Base-by-base conservation (phyloP, 2,329 filamentous ascomycete species). In the Cyphellophora attinorum region DNA sequence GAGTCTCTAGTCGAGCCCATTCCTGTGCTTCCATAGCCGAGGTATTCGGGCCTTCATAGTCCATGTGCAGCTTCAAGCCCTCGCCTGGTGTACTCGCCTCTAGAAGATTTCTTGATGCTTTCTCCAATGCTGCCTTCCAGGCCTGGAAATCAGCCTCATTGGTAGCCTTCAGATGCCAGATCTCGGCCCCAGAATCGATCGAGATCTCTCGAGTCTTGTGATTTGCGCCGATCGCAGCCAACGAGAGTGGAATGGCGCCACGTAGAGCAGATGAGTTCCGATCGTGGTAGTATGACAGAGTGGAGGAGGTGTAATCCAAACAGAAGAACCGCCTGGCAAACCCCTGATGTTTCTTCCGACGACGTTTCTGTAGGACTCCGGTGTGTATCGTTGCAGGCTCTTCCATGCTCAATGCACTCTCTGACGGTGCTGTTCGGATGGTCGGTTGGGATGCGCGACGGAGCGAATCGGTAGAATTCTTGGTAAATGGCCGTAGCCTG, bases 281-380 rank as follows among this genome's bases (percentile, higher is more conserved):
- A 56, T 89, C 91, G 54, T 93, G 84, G 56, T 95, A 98, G 63
- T 98, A 98, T 1, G 91, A 96, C 19, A 98, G 66, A 0, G 91
- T 96, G 42, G 84, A 93, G 1, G 89, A 88, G 3, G 82, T 86
- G 55, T 88, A 96, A 57, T 98, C 91, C 35, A 98, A 69, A 1
- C 89, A 95, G 61, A 98, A 98, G 68, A 91, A 98, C 23, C 91
- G 76, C 37, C 85, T 76, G 5, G 91, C 91, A 58, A 86, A 93
- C 28, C 89, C 89, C 58, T 96, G 91, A 29, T 88, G 86, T 62
- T 84, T 81, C 72, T 95, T 96, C 39, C 91, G 76, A 46, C 88
- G 76, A 51, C 91, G 79, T 69, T 98, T 98, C 45, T 86, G 78
- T 42, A 98, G 63, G 5, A 82, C 73, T 12, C 91, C 91, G 0